Conservation (phyloP, 2,329 filamentous ascomycete genomes). For the Aspergillus novofumigatus region DNA sequence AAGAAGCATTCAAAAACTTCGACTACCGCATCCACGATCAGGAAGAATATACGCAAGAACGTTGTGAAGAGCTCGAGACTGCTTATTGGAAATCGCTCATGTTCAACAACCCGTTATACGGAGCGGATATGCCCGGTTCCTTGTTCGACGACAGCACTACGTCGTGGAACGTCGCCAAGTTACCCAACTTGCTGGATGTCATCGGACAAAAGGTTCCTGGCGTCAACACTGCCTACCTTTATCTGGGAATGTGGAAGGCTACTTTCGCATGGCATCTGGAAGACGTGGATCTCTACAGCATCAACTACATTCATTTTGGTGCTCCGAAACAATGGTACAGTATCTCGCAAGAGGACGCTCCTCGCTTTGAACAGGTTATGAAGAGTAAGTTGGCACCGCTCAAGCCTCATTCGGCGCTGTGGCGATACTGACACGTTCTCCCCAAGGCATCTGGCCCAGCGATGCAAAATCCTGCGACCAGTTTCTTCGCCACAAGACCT, state of each 20-base stretch:
- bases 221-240: slow-evolving; percentile 96
- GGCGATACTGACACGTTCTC: slow-evolving; percentile 8
- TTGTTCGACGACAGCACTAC: slow-evolving; percentile 80
- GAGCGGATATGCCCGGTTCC: slow-evolving; percentile 92
- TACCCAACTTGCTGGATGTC: slow-evolving; percentile 89
- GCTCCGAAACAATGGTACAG: slow-evolving; percentile 99
- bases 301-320: slow-evolving; percentile 98
- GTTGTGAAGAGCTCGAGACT: slow-evolving; percentile 90
- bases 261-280: slow-evolving; percentile 99
- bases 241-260: slow-evolving; percentile 99
- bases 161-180: slow-evolving; percentile 89
- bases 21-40: slow-evolving; percentile 81
- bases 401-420: not conserved
- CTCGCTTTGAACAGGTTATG: slow-evolving; percentile 92
- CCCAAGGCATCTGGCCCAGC: slow-evolving; percentile 70
- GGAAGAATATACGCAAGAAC: slow-evolving; percentile 82
- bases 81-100: slow-evolving; percentile 97
- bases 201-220: slow-evolving; percentile 93
- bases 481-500: slow-evolving; percentile 95
- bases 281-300: slow-evolving; percentile 97
- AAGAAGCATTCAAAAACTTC: slow-evolving; percentile 84
- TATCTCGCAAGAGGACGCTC: slow-evolving; percentile 91
- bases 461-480: slow-evolving; percentile 95
- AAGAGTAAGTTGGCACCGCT: slow-evolving; percentile 50
- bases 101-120: slow-evolving; percentile 91